A percentile compares a stretch with the other conserved stretches of the same genome.
Evolutionary conservation across 2,329 filamentous ascomycete genomes (phyloP).

Genomic region (Pezicula neosporulosa): DNA sequence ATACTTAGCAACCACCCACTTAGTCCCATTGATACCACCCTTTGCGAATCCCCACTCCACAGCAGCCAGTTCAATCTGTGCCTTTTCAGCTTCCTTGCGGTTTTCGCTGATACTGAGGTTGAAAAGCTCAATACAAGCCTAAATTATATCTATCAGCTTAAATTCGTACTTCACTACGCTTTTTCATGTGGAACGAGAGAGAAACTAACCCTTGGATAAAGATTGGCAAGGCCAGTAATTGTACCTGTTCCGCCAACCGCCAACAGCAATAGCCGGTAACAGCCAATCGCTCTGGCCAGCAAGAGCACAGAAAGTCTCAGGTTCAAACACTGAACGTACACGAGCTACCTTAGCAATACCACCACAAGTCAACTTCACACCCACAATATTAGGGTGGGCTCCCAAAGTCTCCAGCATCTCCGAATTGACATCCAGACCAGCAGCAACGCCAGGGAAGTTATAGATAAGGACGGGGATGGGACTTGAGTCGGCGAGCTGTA

Average conservation of each 20-base stretch:
- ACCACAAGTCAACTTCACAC: slow-evolving; percentile 34
- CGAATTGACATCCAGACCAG: slow-evolving; percentile 41
- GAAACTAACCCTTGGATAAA: slow-evolving; percentile 25
- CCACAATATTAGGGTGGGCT: slow-evolving; percentile 31
- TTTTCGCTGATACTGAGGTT: slow-evolving; percentile 45
- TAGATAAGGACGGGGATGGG: slow-evolving; percentile 42
- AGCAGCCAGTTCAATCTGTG: slow-evolving; percentile 47
- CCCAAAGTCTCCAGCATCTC: slow-evolving; percentile 29
- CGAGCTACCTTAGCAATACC: slow-evolving; percentile 40
- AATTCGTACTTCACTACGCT: no score
- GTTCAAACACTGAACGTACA: slow-evolving; percentile 44
- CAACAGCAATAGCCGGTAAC: slow-evolving; percentile 54
- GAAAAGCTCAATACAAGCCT: slow-evolving; percentile 43
- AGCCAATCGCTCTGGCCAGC: slow-evolving; percentile 66
- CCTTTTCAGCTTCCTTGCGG: slow-evolving; percentile 40
- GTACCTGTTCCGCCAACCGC: slow-evolving; percentile 57
- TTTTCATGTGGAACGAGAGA: background rate
- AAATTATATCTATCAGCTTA: no score
- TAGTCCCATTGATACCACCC: slow-evolving; percentile 57
- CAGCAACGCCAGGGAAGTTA: slow-evolving; percentile 41
- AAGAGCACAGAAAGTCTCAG: slow-evolving; percentile 32
- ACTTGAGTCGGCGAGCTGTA: slow-evolving; percentile 29
- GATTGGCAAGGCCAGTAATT: slow-evolving; percentile 60
- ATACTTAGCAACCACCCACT: slow-evolving; percentile 54
- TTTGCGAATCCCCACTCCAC: slow-evolving; percentile 55